These are phyloP conservation scores for Tetrahymena malaccensis DNA, from an alignment of 73 alveolate genomes.

Conservation along the genomic window DNA sequence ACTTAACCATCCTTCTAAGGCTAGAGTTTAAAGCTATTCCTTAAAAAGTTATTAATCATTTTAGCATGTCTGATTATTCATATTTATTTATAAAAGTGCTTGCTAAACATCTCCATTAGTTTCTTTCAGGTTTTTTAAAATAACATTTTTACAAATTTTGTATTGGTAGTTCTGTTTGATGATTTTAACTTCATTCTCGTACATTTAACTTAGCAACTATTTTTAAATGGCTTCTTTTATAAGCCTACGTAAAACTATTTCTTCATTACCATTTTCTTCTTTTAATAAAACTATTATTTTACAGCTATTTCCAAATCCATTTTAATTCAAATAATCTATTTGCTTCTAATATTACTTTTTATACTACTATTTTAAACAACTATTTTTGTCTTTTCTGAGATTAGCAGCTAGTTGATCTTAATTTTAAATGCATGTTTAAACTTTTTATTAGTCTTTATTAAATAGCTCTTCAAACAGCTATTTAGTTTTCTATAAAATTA, in stretches of 20 bases:
- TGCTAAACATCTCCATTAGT: neutral
- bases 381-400: neutral
- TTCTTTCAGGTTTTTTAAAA: neutral
- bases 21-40: neutral
- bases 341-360: neutral
- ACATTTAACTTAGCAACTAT: neutral
- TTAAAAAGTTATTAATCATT: neutral
- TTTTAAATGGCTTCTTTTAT: neutral
- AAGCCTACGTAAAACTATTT: neutral
- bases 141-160: neutral
- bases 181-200: neutral
- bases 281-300: neutral
- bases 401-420: neutral
- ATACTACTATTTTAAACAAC: neutral
- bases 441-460: neutral
- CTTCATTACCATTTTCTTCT: neutral
- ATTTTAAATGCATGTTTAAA: neutral
- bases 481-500: neutral
- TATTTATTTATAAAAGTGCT: neutral
- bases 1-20: neutral
- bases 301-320: neutral
- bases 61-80: neutral
- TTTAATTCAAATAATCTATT: neutral
- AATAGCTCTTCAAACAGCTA: neutral
- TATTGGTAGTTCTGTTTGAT: neutral